Conservation (phyloP, 805 yeast species). For the Yamadazyma insecticola region DNA sequence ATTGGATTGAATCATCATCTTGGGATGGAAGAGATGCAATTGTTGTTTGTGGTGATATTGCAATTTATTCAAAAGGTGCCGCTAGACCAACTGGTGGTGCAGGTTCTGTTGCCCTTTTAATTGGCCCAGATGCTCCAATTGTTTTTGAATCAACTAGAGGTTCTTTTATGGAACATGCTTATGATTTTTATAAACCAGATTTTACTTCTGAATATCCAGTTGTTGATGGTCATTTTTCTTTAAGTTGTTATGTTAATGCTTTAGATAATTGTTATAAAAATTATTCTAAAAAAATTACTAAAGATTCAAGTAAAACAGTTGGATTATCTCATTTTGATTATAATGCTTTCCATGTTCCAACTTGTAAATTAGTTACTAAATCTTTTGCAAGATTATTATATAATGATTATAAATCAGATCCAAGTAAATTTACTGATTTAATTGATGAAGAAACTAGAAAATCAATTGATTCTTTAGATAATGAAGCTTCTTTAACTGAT, state of each 20-base stretch:
- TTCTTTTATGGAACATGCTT: slow-evolving; percentile 92
- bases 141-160: slow-evolving; percentile 89
- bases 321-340: slow-evolving; percentile 81
- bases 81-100: slow-evolving; percentile 99
- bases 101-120: slow-evolving; percentile 89
- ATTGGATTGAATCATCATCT: slow-evolving; percentile 92
- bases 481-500: slow-evolving; percentile 77
- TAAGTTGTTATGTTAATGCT: slow-evolving; percentile 91
- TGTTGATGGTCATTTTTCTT: slow-evolving; percentile 95
- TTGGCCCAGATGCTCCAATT: slow-evolving; percentile 97
- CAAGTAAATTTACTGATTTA: slow-evolving; percentile 45
- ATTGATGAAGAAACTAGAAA: slow-evolving; percentile 48
- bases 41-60: slow-evolving; percentile 97
- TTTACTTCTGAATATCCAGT: slow-evolving; percentile 94
- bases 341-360: slow-evolving; percentile 97
- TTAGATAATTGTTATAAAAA: slow-evolving; percentile 79
- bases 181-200: slow-evolving; percentile 98
- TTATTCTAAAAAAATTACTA: slow-evolving; percentile 68
- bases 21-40: slow-evolving; percentile 99
- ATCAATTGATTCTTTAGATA: slow-evolving; percentile 50
- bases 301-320: slow-evolving; percentile 45
- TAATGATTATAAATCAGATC: slow-evolving; percentile 78
- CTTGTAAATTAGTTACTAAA: slow-evolving; percentile 90
- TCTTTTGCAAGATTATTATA: slow-evolving; percentile 88
- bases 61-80: slow-evolving; percentile 93